Evolutionary conservation across 495 filamentous ascomycete genomes (phyloP), one percentile per base, ranked within the genome.

Genomic region (Cladorrhinum samala): DNA sequence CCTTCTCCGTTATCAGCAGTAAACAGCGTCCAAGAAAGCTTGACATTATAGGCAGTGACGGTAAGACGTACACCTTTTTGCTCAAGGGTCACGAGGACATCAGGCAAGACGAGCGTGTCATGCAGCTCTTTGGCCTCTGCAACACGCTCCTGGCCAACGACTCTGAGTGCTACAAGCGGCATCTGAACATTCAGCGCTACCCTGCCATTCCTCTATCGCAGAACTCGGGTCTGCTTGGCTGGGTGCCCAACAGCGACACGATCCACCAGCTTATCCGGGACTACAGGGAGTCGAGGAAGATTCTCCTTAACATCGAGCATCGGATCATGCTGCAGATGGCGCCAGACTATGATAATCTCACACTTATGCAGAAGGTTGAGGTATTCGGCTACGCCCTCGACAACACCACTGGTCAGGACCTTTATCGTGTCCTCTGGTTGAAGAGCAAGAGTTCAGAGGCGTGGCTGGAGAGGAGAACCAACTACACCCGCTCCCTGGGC

Each of bases 291-390:
- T 93, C 88, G 50, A 84, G 93, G 24, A 94, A 95, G 62, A 99
- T 99, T 55, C 76, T 99, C 20, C 83, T 99, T 43, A 99, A 99
- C 60, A 99, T 99, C 55, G 93, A 99, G 70, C 93, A 99, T 62
- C 86, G 93, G 20, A 97, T 99, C 62, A 99, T 99, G 93, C 76
- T 99, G 30, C 93, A 99, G 66, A 99, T 99, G 93, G 93, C 93
- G 11, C 94, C 93, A 2, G 93, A 99, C 67, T 97, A 96, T 63
- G 93, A 99, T 57, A 96, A 94, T 57, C 81, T 99, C 13, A 96
- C 93, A 0, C 80, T 99, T 23, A 99, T 99, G 94, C 94, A 99
- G 67, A 99, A 99, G 72, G 94, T 97, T 2, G 93, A 99, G 65
- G 93, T 99, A 8, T 99, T 99, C 59, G 91, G 92, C 23, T 99